Conservation (phyloP, 768 basidiomycete genomes). For the Phanerodontia chrysosporium region DNA sequence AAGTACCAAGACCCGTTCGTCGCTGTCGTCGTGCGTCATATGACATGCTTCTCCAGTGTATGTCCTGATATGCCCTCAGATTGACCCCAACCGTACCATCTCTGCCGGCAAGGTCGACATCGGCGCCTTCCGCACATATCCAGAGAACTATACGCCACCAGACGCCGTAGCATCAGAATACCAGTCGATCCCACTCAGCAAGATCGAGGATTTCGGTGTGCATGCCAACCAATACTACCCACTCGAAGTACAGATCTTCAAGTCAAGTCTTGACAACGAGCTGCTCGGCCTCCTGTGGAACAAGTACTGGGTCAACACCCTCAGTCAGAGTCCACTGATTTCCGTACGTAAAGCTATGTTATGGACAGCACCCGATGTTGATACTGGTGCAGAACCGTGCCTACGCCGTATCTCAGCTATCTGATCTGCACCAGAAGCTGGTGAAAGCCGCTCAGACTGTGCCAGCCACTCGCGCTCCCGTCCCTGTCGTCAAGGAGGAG, state of each 20-base stretch:
- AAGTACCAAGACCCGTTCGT: conserved; percentile 95
- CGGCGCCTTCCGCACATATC: conserved; percentile 97
- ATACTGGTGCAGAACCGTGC: conserved; percentile 71
- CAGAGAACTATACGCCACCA: conserved; percentile 89
- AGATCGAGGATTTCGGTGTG: conserved; percentile 99
- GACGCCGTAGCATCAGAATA: conserved; percentile 71
- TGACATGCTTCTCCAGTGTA: background rate
- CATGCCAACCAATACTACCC: conserved; percentile 96
- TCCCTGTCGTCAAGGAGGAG: conserved; percentile 47
- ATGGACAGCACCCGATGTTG: background rate
- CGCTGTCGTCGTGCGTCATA: conserved; percentile 79
- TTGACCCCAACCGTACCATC: conserved; percentile 97
- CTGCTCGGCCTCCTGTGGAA: conserved; percentile 93
- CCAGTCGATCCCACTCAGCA: conserved; percentile 92
- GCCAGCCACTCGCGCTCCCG: conserved; percentile 50
- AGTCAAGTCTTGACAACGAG: conserved; percentile 82
- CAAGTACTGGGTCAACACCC: conserved; percentile 98
- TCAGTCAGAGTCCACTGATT: conserved; percentile 89
- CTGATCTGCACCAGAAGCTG: conserved; percentile 88
- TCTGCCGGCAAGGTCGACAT: conserved; percentile 99
- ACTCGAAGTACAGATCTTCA: conserved; percentile 93
- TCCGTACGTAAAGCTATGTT: conserved; percentile 51
- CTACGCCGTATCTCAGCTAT: conserved; percentile 88
- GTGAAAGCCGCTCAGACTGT: conserved; percentile 62
- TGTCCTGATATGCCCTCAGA: conserved; percentile 38